Conservation (phyloP, 805 yeast genomes). For the Lachancea waltii region DNA sequence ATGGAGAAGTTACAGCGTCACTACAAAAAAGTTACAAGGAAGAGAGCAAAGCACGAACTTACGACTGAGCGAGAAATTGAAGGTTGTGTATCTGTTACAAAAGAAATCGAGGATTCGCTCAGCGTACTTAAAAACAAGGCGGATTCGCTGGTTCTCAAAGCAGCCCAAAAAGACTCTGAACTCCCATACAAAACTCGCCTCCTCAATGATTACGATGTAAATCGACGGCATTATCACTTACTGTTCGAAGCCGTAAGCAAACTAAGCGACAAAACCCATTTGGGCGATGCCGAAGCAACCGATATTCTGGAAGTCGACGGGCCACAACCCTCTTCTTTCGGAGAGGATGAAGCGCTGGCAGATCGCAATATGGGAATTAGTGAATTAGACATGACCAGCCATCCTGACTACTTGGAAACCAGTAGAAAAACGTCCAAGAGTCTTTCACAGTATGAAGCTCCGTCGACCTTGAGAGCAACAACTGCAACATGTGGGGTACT, state of each 20-base stretch:
- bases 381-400: too few relatives aligned
- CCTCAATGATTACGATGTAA: constrained; percentile 33
- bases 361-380: too few relatives aligned
- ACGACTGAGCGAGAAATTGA: not conserved
- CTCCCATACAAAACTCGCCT: constrained; percentile 35
- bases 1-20: constrained; percentile 18
- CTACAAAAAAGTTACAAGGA: constrained; percentile 12
- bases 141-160: not conserved
- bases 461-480: not conserved
- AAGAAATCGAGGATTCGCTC: not conserved
- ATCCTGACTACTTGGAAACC: too few relatives aligned
- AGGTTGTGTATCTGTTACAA: not conserved
- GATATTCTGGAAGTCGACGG: too few relatives aligned
- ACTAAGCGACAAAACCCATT: not conserved
- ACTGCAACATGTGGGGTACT: not conserved
- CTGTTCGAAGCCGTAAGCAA: constrained; percentile 23
- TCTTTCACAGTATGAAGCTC: too few relatives aligned
- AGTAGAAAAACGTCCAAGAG: too few relatives aligned
- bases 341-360: too few relatives aligned
- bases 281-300: not conserved
- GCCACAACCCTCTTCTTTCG: too few relatives aligned
- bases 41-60: constrained; percentile 12
- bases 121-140: not conserved
- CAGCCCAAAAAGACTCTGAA: constrained; percentile 28
- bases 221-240: constrained; percentile 39